phyloP scores from a whole-genome alignment of 2,329 filamentous ascomycete species.

The Aspergillus fischeri region DNA sequence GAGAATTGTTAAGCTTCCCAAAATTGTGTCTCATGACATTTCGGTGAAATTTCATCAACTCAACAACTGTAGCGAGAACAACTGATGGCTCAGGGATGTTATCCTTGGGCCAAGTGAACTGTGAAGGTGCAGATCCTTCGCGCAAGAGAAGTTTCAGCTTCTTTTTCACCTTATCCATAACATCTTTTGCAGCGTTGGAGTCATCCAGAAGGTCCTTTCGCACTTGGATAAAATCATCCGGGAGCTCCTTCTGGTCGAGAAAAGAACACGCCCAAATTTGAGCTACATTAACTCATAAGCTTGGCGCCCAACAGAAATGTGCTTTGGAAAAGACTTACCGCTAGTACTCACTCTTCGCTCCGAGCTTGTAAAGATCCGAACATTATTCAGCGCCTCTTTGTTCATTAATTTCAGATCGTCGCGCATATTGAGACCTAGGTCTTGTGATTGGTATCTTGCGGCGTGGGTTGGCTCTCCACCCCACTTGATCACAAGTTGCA shows the following conservation, averaged over 20 bases:
- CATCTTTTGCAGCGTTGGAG: constrained; percentile 96
- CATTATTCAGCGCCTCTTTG: constrained; percentile 83
- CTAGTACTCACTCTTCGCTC: constrained; percentile 92
- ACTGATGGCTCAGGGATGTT: constrained; percentile 92
- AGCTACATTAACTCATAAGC: constrained; percentile 44
- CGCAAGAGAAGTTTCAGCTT: constrained; percentile 90
- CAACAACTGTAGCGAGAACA: constrained; percentile 85
- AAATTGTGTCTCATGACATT: constrained; percentile 95
- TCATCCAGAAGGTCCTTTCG: constrained; percentile 95
- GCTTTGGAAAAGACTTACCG: constrained; percentile 34
- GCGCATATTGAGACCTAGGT: constrained; percentile 91
- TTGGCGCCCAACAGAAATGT: not conserved
- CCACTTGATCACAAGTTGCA: constrained; percentile 98
- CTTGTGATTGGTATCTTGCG: constrained; percentile 90
- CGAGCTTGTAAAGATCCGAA: constrained; percentile 92
- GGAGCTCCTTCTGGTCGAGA: constrained; percentile 77
- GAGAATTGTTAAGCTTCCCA: constrained; percentile 64
- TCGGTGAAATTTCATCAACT: constrained; percentile 96
- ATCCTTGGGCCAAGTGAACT: constrained; percentile 94
- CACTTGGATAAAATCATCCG: constrained; percentile 80
- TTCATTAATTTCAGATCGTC: constrained; percentile 94
- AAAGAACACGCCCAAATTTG: constrained; percentile 95
- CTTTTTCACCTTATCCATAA: constrained; percentile 99
- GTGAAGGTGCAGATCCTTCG: constrained; percentile 87
- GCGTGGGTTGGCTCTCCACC: constrained; percentile 97